Percentiles rank a stretch among this genome's conserved stretches.
Evolutionary conservation across 116 monocot species (phyloP).

Genomic region (Posidonia oceanica): DNA sequence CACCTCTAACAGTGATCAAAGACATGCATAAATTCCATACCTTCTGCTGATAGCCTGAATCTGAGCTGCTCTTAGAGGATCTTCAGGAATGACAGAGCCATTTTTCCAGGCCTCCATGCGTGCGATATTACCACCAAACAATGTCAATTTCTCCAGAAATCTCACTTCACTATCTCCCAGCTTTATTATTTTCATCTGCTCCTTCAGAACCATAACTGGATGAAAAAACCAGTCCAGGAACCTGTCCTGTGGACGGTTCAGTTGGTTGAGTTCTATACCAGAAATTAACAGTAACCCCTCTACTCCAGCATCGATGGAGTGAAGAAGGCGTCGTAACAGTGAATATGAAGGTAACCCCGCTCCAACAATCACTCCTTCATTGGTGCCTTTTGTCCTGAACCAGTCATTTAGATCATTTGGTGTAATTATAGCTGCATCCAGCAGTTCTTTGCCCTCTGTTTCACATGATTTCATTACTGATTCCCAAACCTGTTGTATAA

Average conservation of each 20-base stretch:
- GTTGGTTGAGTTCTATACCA: slow-evolving; percentile 51
- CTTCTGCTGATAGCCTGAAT: slow-evolving; percentile 89
- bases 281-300: slow-evolving; percentile 39
- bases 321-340: slow-evolving; percentile 28
- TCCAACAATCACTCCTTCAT: slow-evolving; percentile 32
- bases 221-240: slow-evolving; percentile 89
- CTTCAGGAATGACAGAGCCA: slow-evolving; percentile 39
- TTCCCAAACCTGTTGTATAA: slow-evolving; percentile 59
- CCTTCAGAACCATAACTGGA: slow-evolving; percentile 77
- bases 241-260: slow-evolving; percentile 63
- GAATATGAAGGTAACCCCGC: slow-evolving; percentile 61
- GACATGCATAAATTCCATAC: slow-evolving; percentile 21
- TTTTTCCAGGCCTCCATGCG: slow-evolving; percentile 37
- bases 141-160: slow-evolving; percentile 62
- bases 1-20: too few species aligned
- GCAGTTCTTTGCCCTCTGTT: slow-evolving; percentile 53
- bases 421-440: slow-evolving; percentile 46
- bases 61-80: slow-evolving; percentile 60
- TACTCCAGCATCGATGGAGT: slow-evolving; percentile 50
- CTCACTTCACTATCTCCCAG: slow-evolving; percentile 52
- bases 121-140: slow-evolving; percentile 41
- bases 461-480: slow-evolving; percentile 56
- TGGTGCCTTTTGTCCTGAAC: slow-evolving; percentile 42
- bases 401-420: slow-evolving; percentile 45
- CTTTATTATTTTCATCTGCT: slow-evolving; percentile 63